Conservation (phyloP, 2,329 filamentous ascomycete genomes). For the Blumeriella jaapii region DNA sequence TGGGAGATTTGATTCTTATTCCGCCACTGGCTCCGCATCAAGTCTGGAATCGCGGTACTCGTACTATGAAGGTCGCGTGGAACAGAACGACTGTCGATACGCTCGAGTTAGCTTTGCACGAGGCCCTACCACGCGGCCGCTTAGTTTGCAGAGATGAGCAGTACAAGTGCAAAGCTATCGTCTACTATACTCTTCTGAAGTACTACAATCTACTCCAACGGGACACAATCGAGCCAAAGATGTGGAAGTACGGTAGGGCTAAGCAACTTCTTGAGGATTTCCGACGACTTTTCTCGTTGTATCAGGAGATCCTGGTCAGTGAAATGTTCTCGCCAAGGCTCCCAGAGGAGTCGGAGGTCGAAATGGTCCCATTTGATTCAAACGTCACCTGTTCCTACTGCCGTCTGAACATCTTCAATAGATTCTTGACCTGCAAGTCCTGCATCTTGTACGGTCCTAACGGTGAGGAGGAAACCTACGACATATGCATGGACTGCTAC, state of each 20-base stretch:
- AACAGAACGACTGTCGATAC: constrained; percentile 92
- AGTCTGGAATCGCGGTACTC: constrained; percentile 93
- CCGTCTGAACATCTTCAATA: constrained; percentile 91
- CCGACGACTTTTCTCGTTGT: constrained; percentile 65
- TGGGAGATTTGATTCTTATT: constrained; percentile 86
- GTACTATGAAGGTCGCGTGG: constrained; percentile 97
- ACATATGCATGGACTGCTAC: constrained; percentile 97
- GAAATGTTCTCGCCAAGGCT: constrained; percentile 67
- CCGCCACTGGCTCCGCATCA: constrained; percentile 91
- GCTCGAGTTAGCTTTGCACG: constrained; percentile 70
- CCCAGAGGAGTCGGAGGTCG: constrained; percentile 54
- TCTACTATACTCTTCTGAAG: constrained; percentile 76
- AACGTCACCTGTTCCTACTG: constrained; percentile 95
- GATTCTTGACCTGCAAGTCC: constrained; percentile 82
- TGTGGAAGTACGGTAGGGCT: constrained; percentile 33
- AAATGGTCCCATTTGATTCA: constrained; percentile 73
- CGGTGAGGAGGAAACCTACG: constrained; percentile 77
- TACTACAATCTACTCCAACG: constrained; percentile 55
- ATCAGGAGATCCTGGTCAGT: constrained; percentile 66
- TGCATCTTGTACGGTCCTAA: constrained; percentile 59
- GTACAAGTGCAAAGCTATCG: constrained; percentile 96
- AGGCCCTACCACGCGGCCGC: constrained; percentile 78
- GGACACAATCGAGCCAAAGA: constrained; percentile 35
- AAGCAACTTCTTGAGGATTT: constrained; percentile 75
- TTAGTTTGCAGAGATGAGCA: constrained; percentile 95